Base-by-base conservation (phyloP, 805 yeast genomes). In the Suhomyces sp. region DNA sequence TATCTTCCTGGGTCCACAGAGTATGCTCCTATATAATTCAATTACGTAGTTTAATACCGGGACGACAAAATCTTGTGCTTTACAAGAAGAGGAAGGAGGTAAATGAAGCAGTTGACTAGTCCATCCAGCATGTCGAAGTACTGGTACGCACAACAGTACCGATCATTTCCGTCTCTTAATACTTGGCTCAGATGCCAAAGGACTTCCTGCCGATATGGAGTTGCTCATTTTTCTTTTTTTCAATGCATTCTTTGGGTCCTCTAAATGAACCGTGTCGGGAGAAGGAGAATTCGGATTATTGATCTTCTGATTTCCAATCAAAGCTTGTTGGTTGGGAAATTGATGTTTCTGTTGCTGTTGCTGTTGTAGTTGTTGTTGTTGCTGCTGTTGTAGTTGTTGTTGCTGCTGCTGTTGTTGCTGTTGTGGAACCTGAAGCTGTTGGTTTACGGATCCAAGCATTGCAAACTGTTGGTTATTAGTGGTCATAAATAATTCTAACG, bases 401-500 rank as follows among this genome's bases (percentile, higher is more conserved):
- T 20, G 23, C 10, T 30, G 33, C 8, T 24, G 26, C 14, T 36
- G 35, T 19, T 27, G 23, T 3, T 12, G 25, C 13, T 26, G 33
- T 13, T 24, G 23, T 34, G 20, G 16, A 25, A 32, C 19, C 9
- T 15, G 19, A 8, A 19, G 28, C 11, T 16, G 27, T 17, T 35
- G 41, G 11, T 38, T 30, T 20, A 28, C 25, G 7, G 33, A 11
- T 19, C 23, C 25, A 12, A 20, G 34, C 27, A 45, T 45, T 13
- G 48, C 40, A 32, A 46, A 54, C 25, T 55, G 58, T 31, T 54
- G 48, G 24, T 50, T 47, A 18, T 46, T 48, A 9, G 54, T 43
- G 9, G 50, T 42, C 51, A 64, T 53, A 36, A 61, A 65, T 26
- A 65, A 47, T 35, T 72, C 77, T 35, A 82, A 61, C 0, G 84